Percentiles rank a stretch among this genome's conserved stretches.
These are phyloP conservation scores for Elsinoe fawcettii DNA, from an alignment of 2,329 filamentous ascomycete genomes.

Conservation along the genomic window DNA sequence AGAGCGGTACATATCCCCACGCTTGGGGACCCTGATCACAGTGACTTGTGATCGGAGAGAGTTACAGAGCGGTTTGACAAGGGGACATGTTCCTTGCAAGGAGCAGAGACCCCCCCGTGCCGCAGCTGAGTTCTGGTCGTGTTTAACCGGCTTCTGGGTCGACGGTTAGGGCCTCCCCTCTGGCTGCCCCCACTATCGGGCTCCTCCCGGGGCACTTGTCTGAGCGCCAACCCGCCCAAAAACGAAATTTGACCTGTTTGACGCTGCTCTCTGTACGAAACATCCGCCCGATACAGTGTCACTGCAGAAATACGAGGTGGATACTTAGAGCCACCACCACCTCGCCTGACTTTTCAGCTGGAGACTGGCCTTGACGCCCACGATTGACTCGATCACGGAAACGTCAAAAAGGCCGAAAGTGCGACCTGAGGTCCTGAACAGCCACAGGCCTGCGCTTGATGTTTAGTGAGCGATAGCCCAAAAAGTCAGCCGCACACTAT, in stretches of 20 bases:
- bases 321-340: neutral
- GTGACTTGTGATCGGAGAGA: neutral
- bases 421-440: constrained; percentile 18
- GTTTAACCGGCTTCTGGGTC: constrained; percentile 7
- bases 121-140: neutral
- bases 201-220: neutral
- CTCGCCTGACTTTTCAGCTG: neutral
- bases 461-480: constrained; percentile 1
- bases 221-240: neutral
- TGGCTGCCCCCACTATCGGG: neutral
- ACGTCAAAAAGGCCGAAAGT: neutral
- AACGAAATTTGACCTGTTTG: constrained; percentile 8
- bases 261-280: neutral
- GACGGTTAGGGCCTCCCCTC: neutral
- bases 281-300: neutral
- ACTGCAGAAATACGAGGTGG: neutral
- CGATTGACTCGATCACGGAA: neutral
- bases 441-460: constrained; percentile 21
- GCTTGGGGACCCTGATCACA: constrained; percentile 4
- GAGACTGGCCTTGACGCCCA: neutral
- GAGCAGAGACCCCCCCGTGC: neutral
- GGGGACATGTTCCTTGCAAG: constrained; percentile 4
- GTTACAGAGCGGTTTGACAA: neutral
- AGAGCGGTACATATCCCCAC: constrained; percentile 1
- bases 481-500: constrained; percentile 14